phyloP scores from a whole-genome alignment of 805 yeast genomes.

The Kodamaea sagamina region DNA sequence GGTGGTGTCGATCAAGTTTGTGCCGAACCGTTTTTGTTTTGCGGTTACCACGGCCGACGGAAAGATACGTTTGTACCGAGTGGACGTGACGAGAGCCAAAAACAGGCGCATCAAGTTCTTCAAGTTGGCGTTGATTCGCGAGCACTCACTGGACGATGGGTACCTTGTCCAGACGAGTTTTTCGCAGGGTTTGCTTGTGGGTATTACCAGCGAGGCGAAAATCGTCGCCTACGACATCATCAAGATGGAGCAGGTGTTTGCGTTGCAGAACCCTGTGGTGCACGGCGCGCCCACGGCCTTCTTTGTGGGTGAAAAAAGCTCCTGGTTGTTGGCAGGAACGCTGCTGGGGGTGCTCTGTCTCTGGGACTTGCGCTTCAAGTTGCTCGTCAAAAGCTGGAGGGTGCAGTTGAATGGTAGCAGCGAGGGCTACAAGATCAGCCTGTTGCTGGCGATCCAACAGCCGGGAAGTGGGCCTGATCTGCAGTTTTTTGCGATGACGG shows the following conservation, averaged over 20 bases:
- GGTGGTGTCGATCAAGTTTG: slow-evolving; percentile 51
- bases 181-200: slow-evolving; percentile 42
- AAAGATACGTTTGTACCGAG: slow-evolving; percentile 36
- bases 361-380: slow-evolving; percentile 77
- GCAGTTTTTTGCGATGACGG: slow-evolving; percentile 51
- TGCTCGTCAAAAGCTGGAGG: slow-evolving; percentile 62
- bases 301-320: slow-evolving; percentile 50
- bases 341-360: slow-evolving; percentile 68
- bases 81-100: slow-evolving; percentile 38
- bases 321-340: slow-evolving; percentile 78
- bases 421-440: neutral
- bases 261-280: slow-evolving; percentile 53
- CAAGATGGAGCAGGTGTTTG: slow-evolving; percentile 45
- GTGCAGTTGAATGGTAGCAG: slow-evolving; percentile 34
- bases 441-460: slow-evolving; percentile 1
- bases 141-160: slow-evolving; percentile 38
- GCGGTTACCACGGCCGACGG: slow-evolving; percentile 57
- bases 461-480: neutral
- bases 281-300: slow-evolving; percentile 71
- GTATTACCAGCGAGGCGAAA: slow-evolving; percentile 54
- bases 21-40: slow-evolving; percentile 58
- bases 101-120: slow-evolving; percentile 33
- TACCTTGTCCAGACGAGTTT: slow-evolving; percentile 49
- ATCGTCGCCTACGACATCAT: slow-evolving; percentile 60
- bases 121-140: slow-evolving; percentile 39